phyloP scores from a whole-genome alignment of 257 asterid species.

The Linderniella brevidens region DNA sequence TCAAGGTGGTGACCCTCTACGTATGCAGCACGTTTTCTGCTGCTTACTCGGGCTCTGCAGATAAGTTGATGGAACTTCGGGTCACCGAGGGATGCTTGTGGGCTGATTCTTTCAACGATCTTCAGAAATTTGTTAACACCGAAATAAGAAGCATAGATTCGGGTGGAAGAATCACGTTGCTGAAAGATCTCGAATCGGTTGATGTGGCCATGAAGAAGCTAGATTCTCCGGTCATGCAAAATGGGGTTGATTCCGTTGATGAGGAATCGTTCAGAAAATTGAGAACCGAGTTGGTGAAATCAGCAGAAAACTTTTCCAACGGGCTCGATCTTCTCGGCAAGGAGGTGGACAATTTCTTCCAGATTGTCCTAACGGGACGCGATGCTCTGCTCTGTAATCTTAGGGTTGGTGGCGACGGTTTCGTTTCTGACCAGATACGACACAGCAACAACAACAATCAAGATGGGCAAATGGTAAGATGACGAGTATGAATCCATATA shows the following conservation, averaged over 20 bases:
- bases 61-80: conserved; percentile 36
- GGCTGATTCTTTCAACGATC: conserved; percentile 41
- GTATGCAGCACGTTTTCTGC: conserved; percentile 51
- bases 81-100: conserved; percentile 36
- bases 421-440: conserved; percentile 12
- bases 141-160: conserved; percentile 31
- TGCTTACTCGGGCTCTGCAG: conserved; percentile 50
- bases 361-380: conserved; percentile 55
- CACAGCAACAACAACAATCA: conserved; percentile 11
- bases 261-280: conserved; percentile 18
- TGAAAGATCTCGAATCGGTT: conserved; percentile 65
- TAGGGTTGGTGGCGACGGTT: conserved; percentile 34
- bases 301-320: conserved; percentile 20
- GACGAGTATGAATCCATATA: conserved; percentile 6
- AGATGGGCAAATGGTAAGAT: conserved; percentile 33
- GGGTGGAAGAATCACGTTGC: conserved; percentile 17
- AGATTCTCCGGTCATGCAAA: conserved; percentile 25
- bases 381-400: conserved; percentile 70
- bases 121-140: conserved; percentile 33
- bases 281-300: conserved; percentile 25
- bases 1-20: conserved; percentile 45
- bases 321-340: conserved; percentile 47
- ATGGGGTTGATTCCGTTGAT: conserved; percentile 23
- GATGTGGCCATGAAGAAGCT: conserved; percentile 31
- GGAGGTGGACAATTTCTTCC: conserved; percentile 63